Conservation (phyloP, 495 filamentous ascomycete species). For the Cairneyella variabilis region DNA sequence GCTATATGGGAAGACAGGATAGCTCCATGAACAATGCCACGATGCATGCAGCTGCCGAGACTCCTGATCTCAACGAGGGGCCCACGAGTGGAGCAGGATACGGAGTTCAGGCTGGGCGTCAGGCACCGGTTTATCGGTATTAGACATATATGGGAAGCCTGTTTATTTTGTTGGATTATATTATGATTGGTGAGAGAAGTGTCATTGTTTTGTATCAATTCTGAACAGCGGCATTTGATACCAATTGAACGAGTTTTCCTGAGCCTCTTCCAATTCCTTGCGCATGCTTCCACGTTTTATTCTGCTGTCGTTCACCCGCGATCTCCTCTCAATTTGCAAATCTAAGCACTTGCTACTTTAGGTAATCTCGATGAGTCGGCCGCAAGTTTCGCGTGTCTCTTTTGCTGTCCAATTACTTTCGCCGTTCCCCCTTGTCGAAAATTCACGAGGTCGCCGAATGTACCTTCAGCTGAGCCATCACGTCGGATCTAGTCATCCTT, state of each 20-base stretch:
- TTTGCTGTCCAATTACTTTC: too few species aligned
- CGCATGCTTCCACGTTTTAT: neutral
- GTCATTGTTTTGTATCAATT: neutral
- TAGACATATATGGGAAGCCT: neutral
- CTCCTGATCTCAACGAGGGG: neutral
- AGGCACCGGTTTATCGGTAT: slow-evolving; percentile 1
- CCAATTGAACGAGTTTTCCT: neutral
- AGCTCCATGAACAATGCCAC: slow-evolving; percentile 31
- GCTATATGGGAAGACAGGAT: slow-evolving; percentile 34
- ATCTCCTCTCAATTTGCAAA: neutral
- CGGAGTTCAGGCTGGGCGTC: neutral
- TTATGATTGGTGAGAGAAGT: neutral
- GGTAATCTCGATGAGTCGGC: neutral
- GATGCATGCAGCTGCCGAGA: slow-evolving; percentile 30
- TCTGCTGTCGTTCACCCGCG: neutral
- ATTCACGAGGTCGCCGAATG: too few species aligned
- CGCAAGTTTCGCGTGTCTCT: neutral
- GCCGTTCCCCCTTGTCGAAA: too few species aligned
- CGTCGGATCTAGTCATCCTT: too few species aligned
- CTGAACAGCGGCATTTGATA: neutral
- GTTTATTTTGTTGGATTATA: neutral
- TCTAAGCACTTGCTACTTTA: neutral
- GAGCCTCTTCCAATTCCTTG: neutral
- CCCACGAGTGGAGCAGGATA: slow-evolving; percentile 1
- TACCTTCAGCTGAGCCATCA: too few species aligned